Conservation (phyloP, 257 asterid species). For the Plantago elongata region DNA sequence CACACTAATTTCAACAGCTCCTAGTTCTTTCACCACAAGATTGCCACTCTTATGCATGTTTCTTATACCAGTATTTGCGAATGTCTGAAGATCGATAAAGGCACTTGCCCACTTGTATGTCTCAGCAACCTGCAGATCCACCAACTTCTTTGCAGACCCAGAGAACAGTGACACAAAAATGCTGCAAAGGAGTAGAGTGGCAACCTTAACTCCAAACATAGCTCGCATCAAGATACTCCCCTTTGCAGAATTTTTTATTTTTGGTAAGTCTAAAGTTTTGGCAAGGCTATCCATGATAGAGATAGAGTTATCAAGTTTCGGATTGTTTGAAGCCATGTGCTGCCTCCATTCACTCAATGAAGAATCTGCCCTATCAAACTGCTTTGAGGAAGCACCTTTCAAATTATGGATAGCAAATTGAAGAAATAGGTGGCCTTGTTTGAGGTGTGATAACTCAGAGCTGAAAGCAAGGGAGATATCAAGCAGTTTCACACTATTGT, state of each 20-base stretch:
- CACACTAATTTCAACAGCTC: constrained; percentile 53
- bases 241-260: constrained; percentile 73
- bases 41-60: constrained; percentile 31
- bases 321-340: constrained; percentile 55
- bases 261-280: constrained; percentile 61
- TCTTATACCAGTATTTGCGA: constrained; percentile 55
- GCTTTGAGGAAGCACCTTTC: constrained; percentile 35
- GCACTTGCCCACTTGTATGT: constrained; percentile 55
- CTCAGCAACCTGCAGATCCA: constrained; percentile 44
- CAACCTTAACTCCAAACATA: constrained; percentile 71
- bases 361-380: constrained; percentile 49
- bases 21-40: constrained; percentile 61
- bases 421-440: constrained; percentile 75
- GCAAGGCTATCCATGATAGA: constrained; percentile 50
- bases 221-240: constrained; percentile 84
- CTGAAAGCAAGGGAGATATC: constrained; percentile 78
- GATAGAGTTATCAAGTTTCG: constrained; percentile 58
- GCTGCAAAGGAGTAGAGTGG: constrained; percentile 60
- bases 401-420: constrained; percentile 45
- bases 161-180: constrained; percentile 65
- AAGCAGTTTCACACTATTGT: constrained; percentile 64
- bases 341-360: constrained; percentile 76
- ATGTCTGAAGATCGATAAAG: constrained; percentile 44
- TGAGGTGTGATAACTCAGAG: constrained; percentile 72
- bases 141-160: constrained; percentile 58